These are phyloP conservation scores for Ophiocordyceps camponoti-saundersi DNA, from an alignment of 2,329 filamentous ascomycete genomes.

Conservation along the genomic window DNA sequence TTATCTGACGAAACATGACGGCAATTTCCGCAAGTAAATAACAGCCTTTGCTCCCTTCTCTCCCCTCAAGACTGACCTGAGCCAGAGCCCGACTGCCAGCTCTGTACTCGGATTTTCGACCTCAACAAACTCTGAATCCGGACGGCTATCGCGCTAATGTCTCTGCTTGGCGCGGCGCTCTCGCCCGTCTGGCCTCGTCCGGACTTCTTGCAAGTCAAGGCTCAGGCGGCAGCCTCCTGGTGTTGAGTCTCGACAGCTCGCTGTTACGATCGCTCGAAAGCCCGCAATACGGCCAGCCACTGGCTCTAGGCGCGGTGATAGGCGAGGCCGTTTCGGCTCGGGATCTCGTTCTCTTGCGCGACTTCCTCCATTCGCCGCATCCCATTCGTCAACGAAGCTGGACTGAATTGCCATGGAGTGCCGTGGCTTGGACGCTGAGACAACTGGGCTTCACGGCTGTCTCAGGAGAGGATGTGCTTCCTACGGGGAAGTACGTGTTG, in stretches of 20 bases:
- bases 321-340: conserved; percentile 52
- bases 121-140: conserved; percentile 60
- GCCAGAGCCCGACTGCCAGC: conserved; percentile 60
- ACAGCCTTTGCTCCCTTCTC: background rate
- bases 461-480: conserved; percentile 35
- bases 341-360: conserved; percentile 51
- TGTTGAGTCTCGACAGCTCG: conserved; percentile 39
- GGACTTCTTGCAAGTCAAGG: conserved; percentile 32
- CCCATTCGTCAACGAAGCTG: conserved; percentile 60
- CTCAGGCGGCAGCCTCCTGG: conserved; percentile 26
- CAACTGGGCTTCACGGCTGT: conserved; percentile 46
- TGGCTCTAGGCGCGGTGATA: conserved; percentile 65
- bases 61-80: background rate
- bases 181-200: conserved; percentile 49
- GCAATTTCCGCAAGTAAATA: conserved; percentile 39
- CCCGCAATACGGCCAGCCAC: conserved; percentile 63
- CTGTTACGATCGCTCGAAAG: conserved; percentile 57
- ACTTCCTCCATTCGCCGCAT: conserved; percentile 47
- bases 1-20: conserved; percentile 44
- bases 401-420: conserved; percentile 50
- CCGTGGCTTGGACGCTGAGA: conserved; percentile 59
- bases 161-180: conserved; percentile 58
- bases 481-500: conserved; percentile 47
- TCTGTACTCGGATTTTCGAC: conserved; percentile 73
- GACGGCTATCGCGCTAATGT: conserved; percentile 74